Percentiles rank a stretch among this genome's conserved stretches.
Evolutionary conservation across 192 early-diverging fungal species (phyloP).

Genomic region (Podila verticillata): DNA sequence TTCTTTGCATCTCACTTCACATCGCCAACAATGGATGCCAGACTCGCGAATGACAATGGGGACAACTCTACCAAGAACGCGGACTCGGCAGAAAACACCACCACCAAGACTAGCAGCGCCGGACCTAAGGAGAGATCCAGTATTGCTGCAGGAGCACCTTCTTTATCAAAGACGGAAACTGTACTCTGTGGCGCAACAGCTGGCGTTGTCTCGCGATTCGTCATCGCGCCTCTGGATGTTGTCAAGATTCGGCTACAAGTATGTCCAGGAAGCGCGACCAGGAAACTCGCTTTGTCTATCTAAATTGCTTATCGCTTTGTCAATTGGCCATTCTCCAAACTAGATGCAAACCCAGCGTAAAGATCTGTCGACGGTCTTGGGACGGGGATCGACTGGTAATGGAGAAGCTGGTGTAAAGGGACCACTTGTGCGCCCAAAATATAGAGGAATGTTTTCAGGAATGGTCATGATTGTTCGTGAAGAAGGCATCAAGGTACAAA

Average conservation of each 20-base stretch:
- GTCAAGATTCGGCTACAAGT: conserved; percentile 89
- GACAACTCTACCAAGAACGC: too few species aligned
- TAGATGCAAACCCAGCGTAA: conserved; percentile 45
- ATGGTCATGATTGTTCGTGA: conserved; percentile 74
- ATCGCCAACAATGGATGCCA: too few species aligned
- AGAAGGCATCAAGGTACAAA: conserved; percentile 81
- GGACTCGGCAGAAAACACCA: too few species aligned
- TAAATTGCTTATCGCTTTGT: too few species aligned
- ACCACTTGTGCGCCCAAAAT: conserved; percentile 50
- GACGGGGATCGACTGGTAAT: conserved; percentile 1
- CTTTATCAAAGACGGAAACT: conserved; percentile 29
- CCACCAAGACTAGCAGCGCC: too few species aligned
- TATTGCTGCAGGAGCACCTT: conserved; percentile 16
- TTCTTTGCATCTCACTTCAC: too few species aligned
- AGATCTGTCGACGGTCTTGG: conserved; percentile 18
- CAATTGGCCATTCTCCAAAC: neutral
- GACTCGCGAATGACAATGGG: too few species aligned
- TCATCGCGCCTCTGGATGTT: conserved; percentile 93
- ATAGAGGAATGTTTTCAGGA: conserved; percentile 71
- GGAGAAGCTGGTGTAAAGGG: neutral
- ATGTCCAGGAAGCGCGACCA: neutral
- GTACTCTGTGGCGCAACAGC: conserved; percentile 43
- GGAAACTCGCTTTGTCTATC: neutral
- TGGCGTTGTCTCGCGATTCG: conserved; percentile 70
- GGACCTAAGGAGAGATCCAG: neutral